Percentiles rank a stretch among this genome's conserved stretches.
phyloP scores from a whole-genome alignment of 208 protist species.

The Wallacemonas sp. region DNA sequence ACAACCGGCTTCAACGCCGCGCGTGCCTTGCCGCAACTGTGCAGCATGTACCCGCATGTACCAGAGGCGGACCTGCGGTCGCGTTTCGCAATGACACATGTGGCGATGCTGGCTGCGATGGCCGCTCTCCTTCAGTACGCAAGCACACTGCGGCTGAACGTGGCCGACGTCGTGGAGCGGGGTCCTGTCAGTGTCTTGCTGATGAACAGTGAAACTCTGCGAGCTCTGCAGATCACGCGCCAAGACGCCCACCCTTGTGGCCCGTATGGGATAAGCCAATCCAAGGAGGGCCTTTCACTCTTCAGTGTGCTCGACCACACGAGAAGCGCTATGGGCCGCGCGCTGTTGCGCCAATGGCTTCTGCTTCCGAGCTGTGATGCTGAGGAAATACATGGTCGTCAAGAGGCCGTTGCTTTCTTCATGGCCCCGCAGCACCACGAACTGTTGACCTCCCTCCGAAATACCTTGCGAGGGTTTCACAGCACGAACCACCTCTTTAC shows the following conservation, averaged over 20 bases:
- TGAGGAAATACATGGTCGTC: constrained; percentile 54
- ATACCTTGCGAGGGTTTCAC: constrained; percentile 46
- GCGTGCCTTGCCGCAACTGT: constrained; percentile 42
- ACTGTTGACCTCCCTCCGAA: constrained; percentile 44
- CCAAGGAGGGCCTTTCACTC: constrained; percentile 87
- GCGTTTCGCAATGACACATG: constrained; percentile 49
- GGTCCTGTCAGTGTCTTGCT: constrained; percentile 56
- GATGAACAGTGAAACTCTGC: constrained; percentile 47
- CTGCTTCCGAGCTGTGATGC: constrained; percentile 53
- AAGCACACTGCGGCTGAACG: constrained; percentile 38
- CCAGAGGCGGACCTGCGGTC: constrained; percentile 31
- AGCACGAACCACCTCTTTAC: constrained; percentile 66
- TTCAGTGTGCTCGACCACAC: constrained; percentile 62
- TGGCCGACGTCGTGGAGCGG: constrained; percentile 74
- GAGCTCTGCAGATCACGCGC: constrained; percentile 71
- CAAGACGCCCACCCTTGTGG: constrained; percentile 78
- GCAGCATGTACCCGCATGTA: constrained; percentile 51
- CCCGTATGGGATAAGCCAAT: constrained; percentile 62
- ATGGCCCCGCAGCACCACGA: constrained; percentile 40
- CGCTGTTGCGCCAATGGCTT: constrained; percentile 83
- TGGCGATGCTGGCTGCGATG: constrained; percentile 75
- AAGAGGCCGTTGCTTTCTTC: constrained; percentile 74
- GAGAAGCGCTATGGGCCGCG: constrained; percentile 41
- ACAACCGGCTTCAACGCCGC: constrained; percentile 35
- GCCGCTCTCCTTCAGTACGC: constrained; percentile 64